Base-by-base conservation (phyloP, 164 flowering plant species). In the Annona cherimola region DNA sequence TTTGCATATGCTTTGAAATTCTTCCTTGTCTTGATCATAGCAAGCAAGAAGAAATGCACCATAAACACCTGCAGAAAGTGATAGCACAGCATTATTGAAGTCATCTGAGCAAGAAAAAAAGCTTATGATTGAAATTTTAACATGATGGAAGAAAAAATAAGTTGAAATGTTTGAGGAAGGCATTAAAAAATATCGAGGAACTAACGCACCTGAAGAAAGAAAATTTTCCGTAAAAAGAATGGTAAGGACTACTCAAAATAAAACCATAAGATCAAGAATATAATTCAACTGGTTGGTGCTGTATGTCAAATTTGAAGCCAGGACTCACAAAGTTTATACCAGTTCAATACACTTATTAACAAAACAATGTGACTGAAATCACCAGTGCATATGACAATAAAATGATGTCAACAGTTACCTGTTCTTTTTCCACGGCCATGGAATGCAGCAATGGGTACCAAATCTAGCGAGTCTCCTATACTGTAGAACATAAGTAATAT, bases 41-140 rank as follows among this genome's bases (percentile, higher is more conserved):
- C 98, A 96, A 76, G 98, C 98, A 79, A 93, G 92, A 73, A 93
- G 94, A 84, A 96, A 96, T 26, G 97, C 96, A 76, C 99, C 98
- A 87, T 89, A 96, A 68, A 89, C 92, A 79, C 96, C 99, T 93
- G 67, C 42, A 69, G n/a, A 55, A 45, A 39, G 14, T 11, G 14
- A 50, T 4, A 64, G 41, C 14, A 14, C 41, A 16, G 1, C 12
- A 40, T 40, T 7, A 16, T 40, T 64, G n/a, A 64, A 42, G 18
- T 14, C n/a, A 42, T 5, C 41, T 64, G 16, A 43, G 1, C 45
- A 35, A 19, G 44, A 18, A 39, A 44, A 18, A 41, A 64, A 40
- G 43, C 20, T 40, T 35, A 14, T 11, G 57, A 26, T 50, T 50
- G 57, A 50, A 50, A 8, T 50, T 50, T 50, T 50, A 50, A 50